phyloP scores from a whole-genome alignment of 345 rosid species.

The Boechera stricta region DNA sequence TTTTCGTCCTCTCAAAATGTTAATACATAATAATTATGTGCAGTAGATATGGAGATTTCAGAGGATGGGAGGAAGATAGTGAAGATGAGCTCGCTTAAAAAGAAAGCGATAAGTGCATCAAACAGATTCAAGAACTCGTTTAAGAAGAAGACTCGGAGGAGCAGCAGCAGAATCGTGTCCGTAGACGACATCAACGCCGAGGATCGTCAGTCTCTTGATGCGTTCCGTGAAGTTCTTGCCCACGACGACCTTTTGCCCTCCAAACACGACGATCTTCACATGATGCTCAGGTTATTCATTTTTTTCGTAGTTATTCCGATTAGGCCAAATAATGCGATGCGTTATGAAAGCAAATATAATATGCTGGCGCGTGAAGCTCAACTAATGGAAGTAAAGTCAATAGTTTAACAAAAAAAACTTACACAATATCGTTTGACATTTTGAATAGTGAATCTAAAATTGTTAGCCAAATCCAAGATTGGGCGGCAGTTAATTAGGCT shows the following conservation, averaged over 20 bases:
- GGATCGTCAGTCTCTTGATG: conserved; percentile 69
- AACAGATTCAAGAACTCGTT: conserved; percentile 73
- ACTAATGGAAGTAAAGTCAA: not conserved
- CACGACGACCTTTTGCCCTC: conserved; percentile 67
- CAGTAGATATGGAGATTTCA: conserved; percentile 49
- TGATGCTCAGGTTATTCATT: conserved; percentile 73
- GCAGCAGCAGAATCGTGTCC: conserved; percentile 64
- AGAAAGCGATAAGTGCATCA: conserved; percentile 85
- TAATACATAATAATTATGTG: not conserved
- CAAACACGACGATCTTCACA: conserved; percentile 76
- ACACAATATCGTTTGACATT: conserved; percentile 11
- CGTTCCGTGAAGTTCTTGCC: conserved; percentile 74
- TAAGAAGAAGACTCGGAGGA: conserved; percentile 62
- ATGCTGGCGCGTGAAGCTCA: conserved; percentile 18
- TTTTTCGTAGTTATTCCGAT: not conserved
- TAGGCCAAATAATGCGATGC: not conserved
- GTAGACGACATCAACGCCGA: conserved; percentile 61
- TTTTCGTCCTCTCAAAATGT: not conserved
- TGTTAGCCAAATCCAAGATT: conserved; percentile 16
- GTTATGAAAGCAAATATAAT: not conserved
- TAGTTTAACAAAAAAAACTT: too few relatives aligned
- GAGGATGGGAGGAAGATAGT: conserved; percentile 74
- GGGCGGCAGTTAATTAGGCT: not conserved
- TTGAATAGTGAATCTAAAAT: conserved; percentile 17
- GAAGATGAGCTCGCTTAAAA: conserved; percentile 67